Conservation (phyloP, 73 alveolate genomes). For the Paramecium biaurelia region DNA sequence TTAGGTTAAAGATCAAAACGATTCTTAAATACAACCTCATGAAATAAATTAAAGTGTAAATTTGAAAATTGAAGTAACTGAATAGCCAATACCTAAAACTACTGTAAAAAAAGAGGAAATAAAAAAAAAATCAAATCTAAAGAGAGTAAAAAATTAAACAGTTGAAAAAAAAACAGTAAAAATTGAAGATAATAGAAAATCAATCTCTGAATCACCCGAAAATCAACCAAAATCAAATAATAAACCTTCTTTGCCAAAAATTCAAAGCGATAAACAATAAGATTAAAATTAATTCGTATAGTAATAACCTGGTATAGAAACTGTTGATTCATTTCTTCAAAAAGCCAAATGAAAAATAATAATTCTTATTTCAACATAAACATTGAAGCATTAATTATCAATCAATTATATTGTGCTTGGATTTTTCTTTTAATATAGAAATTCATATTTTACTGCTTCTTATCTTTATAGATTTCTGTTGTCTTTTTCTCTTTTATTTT, state of each 20-base stretch:
- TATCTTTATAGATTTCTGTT: too few species aligned
- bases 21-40: background rate
- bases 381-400: too few species aligned
- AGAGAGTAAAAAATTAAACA: background rate
- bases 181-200: background rate
- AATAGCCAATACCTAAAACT: background rate
- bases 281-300: background rate
- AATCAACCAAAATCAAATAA: background rate
- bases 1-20: background rate
- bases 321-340: background rate
- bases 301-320: background rate
- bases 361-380: background rate
- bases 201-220: background rate
- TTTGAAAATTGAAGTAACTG: background rate
- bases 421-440: too few species aligned
- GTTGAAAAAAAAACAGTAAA: background rate
- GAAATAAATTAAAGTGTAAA: background rate
- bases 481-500: too few species aligned
- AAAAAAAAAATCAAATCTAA: background rate
- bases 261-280: background rate
- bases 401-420: too few species aligned
- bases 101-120: background rate
- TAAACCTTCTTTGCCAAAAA: background rate
- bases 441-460: too few species aligned
- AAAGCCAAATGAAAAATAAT: background rate